These are phyloP conservation scores for Ascochyta koolunga DNA, from an alignment of 2,329 filamentous ascomycete genomes.

Conservation along the genomic window DNA sequence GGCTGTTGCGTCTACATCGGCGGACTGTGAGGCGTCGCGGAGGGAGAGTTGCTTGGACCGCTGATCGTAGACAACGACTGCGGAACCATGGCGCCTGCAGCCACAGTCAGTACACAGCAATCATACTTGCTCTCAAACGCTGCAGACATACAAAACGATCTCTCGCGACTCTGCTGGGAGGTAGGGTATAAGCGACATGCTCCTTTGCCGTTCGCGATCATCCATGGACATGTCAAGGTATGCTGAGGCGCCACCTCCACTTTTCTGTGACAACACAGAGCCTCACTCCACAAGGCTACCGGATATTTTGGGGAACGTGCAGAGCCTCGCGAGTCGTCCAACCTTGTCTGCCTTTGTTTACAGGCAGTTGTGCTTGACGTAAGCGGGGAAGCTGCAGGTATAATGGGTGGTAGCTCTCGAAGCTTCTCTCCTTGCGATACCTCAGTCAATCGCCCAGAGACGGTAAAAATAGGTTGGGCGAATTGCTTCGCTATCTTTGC, in stretches of 20 bases:
- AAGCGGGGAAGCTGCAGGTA: conserved; percentile 31
- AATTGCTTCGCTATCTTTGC: conserved; percentile 20
- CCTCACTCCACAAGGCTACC: conserved; percentile 8
- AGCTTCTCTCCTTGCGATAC: conserved; percentile 1
- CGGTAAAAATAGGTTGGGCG: conserved; percentile 13
- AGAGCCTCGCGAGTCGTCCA: conserved; percentile 9
- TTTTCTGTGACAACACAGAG: conserved; percentile 15
- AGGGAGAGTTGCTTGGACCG: conserved; percentile 85
- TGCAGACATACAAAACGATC: conserved; percentile 73
- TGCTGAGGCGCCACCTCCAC: conserved; percentile 9
- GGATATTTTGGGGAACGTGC: background rate
- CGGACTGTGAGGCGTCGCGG: conserved; percentile 62
- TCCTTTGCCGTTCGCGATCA: conserved; percentile 41
- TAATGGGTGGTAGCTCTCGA: conserved; percentile 3
- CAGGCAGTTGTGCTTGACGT: conserved; percentile 7
- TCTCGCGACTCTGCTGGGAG: conserved; percentile 74
- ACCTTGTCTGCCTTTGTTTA: background rate
- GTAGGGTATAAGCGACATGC: conserved; percentile 78
- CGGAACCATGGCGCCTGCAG: conserved; percentile 84
- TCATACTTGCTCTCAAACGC: background rate
- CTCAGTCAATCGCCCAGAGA: conserved; percentile 27
- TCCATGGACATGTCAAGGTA: conserved; percentile 29
- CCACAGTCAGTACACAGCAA: conserved; percentile 18
- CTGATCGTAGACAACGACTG: conserved; percentile 89
- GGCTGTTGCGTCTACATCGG: conserved; percentile 65